Conservation (phyloP, 2,329 filamentous ascomycete genomes). For the Chlorencoelia australis region DNA sequence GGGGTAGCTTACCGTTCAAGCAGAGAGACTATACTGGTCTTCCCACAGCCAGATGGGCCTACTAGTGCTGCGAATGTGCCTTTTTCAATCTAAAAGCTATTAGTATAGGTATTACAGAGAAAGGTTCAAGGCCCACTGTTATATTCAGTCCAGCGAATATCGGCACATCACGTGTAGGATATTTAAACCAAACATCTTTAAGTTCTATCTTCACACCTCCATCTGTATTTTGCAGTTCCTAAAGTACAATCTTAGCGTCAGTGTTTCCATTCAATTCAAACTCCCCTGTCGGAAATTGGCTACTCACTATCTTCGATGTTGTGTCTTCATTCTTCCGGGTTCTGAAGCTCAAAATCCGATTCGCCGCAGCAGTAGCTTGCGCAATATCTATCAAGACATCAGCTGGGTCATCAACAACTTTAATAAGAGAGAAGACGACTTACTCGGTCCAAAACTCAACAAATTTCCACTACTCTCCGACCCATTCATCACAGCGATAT, state of each 20-base stretch:
- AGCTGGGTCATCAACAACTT: slow-evolving; percentile 1
- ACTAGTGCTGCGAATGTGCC: slow-evolving; percentile 64
- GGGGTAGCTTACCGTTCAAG: slow-evolving; percentile 37
- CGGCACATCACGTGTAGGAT: slow-evolving; percentile 45
- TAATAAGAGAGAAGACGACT: background rate
- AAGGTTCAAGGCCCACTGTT: slow-evolving; percentile 25
- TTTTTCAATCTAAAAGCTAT: slow-evolving; percentile 33
- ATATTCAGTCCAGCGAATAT: slow-evolving; percentile 54
- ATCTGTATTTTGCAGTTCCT: slow-evolving; percentile 25
- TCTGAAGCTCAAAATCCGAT: slow-evolving; percentile 41
- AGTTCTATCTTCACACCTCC: slow-evolving; percentile 46
- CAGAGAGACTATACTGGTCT: slow-evolving; percentile 51
- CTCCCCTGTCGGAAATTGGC: no score
- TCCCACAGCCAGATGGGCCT: slow-evolving; percentile 46
- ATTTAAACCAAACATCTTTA: slow-evolving; percentile 47
- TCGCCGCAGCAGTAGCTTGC: slow-evolving; percentile 47
- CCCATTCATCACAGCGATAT: slow-evolving; percentile 41
- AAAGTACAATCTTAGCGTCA: no score
- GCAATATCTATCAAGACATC: slow-evolving; percentile 35
- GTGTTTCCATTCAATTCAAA: no score
- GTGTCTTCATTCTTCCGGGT: slow-evolving; percentile 1
- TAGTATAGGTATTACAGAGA: background rate
- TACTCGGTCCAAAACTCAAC: slow-evolving; percentile 38
- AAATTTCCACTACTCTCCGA: slow-evolving; percentile 43
- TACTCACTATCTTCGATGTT: slow-evolving; percentile 8